A percentile compares a stretch with the other conserved stretches of the same genome.
phyloP scores from a whole-genome alignment of 768 basidiomycete genomes.

The Russula griseocarnosa region DNA sequence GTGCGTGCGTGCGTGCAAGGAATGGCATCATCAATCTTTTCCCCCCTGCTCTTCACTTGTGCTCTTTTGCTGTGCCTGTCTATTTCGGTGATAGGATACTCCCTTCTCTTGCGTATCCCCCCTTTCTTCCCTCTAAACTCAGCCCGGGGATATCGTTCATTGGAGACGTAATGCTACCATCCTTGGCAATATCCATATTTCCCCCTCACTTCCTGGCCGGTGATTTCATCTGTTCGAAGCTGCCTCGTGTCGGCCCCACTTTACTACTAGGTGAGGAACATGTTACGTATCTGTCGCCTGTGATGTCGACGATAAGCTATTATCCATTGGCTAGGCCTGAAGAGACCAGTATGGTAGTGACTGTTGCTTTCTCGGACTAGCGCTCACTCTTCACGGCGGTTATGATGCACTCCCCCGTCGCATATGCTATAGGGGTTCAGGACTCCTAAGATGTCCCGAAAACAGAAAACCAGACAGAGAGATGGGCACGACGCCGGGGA shows the following conservation, averaged over 20 bases:
- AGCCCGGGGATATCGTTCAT: not conserved
- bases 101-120: not conserved
- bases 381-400: slow-evolving; percentile 1
- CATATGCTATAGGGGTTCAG: not conserved
- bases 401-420: not conserved
- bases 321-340: slow-evolving; percentile 6
- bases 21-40: slow-evolving; percentile 15
- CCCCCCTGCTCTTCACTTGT: not conserved
- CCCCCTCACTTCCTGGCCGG: not conserved
- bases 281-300: not conserved
- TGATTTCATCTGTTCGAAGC: not conserved
- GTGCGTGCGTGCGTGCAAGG: not conserved
- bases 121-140: not conserved
- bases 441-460: not conserved
- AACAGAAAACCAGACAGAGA: not conserved
- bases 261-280: not conserved
- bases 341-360: slow-evolving; percentile 2
- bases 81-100: not conserved
- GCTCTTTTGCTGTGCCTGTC: slow-evolving; percentile 3
- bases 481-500: no score
- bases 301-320: slow-evolving; percentile 22
- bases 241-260: slow-evolving; percentile 12
- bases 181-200: not conserved
- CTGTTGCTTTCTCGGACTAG: not conserved
- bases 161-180: slow-evolving; percentile 4